Evolutionary conservation across 441 rosid species (phyloP).

Genomic region (Aquilaria agallochum): DNA sequence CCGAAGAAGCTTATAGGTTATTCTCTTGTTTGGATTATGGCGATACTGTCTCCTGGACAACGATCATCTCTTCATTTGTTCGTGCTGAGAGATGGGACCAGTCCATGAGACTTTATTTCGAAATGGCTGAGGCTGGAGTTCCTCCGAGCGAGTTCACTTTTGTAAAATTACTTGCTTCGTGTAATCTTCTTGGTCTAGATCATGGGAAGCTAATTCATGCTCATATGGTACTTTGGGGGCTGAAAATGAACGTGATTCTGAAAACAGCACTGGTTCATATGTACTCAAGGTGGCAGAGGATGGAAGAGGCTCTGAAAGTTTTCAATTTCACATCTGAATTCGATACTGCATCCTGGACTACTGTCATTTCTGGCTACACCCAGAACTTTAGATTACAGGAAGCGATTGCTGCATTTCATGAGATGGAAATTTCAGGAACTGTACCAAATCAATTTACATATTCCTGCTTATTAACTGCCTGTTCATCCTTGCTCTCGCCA

Average conservation of each 20-base stretch:
- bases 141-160: slow-evolving; percentile 58
- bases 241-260: slow-evolving; percentile 33
- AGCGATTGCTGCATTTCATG: slow-evolving; percentile 34
- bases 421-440: slow-evolving; percentile 35
- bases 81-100: slow-evolving; percentile 41
- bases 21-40: slow-evolving; percentile 26
- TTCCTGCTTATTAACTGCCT: slow-evolving; percentile 35
- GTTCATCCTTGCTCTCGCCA: slow-evolving; percentile 28
- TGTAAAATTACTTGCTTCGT: slow-evolving; percentile 48
- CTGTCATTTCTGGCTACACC: slow-evolving; percentile 39
- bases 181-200: slow-evolving; percentile 29
- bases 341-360: slow-evolving; percentile 43
- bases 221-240: slow-evolving; percentile 31
- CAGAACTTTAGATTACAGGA: slow-evolving; percentile 27
- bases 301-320: slow-evolving; percentile 37
- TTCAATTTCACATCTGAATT: slow-evolving; percentile 23
- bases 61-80: slow-evolving; percentile 42
- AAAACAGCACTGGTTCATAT: slow-evolving; percentile 47
- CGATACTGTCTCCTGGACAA: slow-evolving; percentile 46
- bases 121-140: slow-evolving; percentile 48
- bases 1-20: slow-evolving; percentile 30
- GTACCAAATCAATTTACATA: slow-evolving; percentile 35
- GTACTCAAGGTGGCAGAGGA: slow-evolving; percentile 35
- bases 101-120: slow-evolving; percentile 40
- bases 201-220: slow-evolving; percentile 40